Percentiles rank a stretch among this genome's conserved stretches.
Evolutionary conservation across 1,284 basidiomycete genomes (phyloP).

Genomic region (Malassezia vespertilionis): DNA sequence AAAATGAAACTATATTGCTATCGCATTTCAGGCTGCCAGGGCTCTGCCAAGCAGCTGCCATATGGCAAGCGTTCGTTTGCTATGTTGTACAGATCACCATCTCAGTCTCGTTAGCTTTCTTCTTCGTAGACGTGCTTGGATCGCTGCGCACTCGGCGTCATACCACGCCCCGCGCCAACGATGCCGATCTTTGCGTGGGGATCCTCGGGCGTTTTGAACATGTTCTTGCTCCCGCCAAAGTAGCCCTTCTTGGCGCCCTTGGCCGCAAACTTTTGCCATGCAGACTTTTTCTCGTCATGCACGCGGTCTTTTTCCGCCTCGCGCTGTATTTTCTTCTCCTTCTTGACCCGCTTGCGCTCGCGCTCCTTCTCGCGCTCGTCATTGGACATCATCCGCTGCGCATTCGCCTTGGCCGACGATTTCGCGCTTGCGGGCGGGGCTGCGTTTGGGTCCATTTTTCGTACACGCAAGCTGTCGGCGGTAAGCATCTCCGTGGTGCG

Average conservation of each 20-base stretch:
- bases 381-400: constrained; percentile 57
- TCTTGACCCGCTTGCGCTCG: constrained; percentile 90
- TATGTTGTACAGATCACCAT: no score
- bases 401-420: constrained; percentile 18
- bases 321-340: constrained; percentile 83
- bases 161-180: constrained; percentile 6
- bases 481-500: constrained; percentile 84
- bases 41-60: no score
- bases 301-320: constrained; percentile 80
- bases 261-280: constrained; percentile 96
- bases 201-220: constrained; percentile 92
- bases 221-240: constrained; percentile 47
- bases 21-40: background rate
- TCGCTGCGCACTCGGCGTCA: constrained; percentile 8
- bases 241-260: constrained; percentile 60
- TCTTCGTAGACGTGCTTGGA: constrained; percentile 3
- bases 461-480: constrained; percentile 60
- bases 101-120: no score
- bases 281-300: constrained; percentile 72
- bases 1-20: constrained; percentile 10
- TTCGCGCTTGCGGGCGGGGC: background rate
- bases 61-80: no score
- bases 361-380: constrained; percentile 46
- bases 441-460: constrained; percentile 33
- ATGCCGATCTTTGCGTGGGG: constrained; percentile 49